Evolutionary conservation across 225 moss, liverwort and hornwort species (phyloP), one percentile per base, ranked within the genome.

Genomic region (Climacium dendroides): DNA sequence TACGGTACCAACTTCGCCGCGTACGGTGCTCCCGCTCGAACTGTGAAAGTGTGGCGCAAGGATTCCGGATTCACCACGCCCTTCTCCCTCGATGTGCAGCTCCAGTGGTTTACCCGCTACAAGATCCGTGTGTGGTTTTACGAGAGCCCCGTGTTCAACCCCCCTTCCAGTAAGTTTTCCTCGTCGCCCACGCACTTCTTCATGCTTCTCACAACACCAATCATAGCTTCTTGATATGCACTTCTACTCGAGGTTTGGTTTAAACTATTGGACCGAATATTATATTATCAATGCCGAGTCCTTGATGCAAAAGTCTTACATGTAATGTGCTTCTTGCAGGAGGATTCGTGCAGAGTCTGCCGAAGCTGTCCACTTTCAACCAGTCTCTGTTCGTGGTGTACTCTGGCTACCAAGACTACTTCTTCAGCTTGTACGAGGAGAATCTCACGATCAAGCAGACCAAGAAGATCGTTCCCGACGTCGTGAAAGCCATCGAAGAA

Each of bases 61-160:
- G 53, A 87, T 13, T 13, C 43, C 3, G 52, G 73, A 7, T 89
- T 91, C 85, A 87, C 25, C 83, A 71, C 72, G 1, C 95, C 95
- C 3, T 95, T 92, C 89, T 89, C 91, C 25, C 80, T 95, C 55
- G 87, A 92, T 34, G 71, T 90, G 69, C 92, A 95, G 87, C 85
- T 92, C 28, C 83, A 93, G 87, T 95, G 95, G 95, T 92, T 67
- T 41, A 55, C 82, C 12, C 90, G 92, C 15, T 92, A 92, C 87
- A 87, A 88, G 75, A 50, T 88, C 37, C 92, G 92, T 3, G 52
- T 93, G 11, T 84, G 63, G 67, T 91, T 85, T n/a, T 93, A 91
- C 83, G 91, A 93, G 23, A 60, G 71, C 43, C 90, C 89, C 62
- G 5, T 35, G 2, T 89, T 39, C 87, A 91, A 91, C 87, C 91